A percentile compares a stretch with the other conserved stretches of the same genome.
Conservation (phyloP, 2,329 filamentous ascomycete species). For the Orbilia ellipsospora region DNA sequence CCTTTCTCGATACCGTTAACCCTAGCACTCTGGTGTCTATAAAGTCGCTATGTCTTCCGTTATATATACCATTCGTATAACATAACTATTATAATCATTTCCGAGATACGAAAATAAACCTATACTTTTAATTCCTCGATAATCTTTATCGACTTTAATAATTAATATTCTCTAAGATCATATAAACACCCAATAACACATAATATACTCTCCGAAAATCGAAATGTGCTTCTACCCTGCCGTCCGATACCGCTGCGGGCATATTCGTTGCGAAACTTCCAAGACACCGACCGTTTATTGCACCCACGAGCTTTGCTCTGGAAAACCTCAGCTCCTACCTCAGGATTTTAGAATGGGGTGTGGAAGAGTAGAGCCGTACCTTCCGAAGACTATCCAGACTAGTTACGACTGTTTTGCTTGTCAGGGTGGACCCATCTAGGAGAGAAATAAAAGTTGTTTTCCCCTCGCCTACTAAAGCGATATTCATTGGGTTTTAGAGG, state of each 20-base stretch:
- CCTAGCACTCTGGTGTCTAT: too few relatives aligned
- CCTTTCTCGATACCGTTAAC: too few relatives aligned
- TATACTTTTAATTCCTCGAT: too few relatives aligned
- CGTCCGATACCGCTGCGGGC: conserved; percentile 38
- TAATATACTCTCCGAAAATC: background rate
- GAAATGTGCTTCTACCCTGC: conserved; percentile 52
- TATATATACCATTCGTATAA: too few relatives aligned
- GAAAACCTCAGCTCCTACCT: conserved; percentile 32
- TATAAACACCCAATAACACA: background rate
- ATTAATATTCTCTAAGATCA: too few relatives aligned
- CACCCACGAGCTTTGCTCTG: conserved; percentile 21
- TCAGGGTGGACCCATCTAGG: conserved; percentile 37
- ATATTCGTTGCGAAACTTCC: conserved; percentile 48
- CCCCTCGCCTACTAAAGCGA: too few relatives aligned
- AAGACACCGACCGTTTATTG: conserved; percentile 36
- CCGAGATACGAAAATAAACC: too few relatives aligned
- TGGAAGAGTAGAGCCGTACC: conserved; percentile 26
- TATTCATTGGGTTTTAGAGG: too few relatives aligned
- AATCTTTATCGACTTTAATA: too few relatives aligned
- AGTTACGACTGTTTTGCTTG: conserved; percentile 47
- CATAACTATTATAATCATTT: too few relatives aligned
- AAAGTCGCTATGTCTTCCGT: too few relatives aligned
- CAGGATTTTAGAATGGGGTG: conserved; percentile 38
- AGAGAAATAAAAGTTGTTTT: background rate
- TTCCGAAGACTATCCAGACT: conserved; percentile 42